Base-by-base conservation (phyloP, 805 yeast genomes). In the Pichia paraexigua region DNA sequence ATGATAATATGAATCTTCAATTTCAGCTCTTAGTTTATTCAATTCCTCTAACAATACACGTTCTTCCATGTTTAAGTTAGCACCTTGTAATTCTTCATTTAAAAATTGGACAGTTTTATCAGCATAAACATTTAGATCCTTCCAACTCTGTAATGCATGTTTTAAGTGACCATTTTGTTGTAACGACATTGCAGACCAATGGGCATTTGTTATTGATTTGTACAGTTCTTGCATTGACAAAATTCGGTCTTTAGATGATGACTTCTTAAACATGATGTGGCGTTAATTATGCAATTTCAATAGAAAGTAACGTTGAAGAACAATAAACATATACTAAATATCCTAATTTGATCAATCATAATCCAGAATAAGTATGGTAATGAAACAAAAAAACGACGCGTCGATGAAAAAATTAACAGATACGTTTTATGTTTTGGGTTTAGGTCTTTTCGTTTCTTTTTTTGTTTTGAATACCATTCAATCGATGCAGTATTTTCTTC, bases 91-190 rank as follows among this genome's bases (percentile, higher is more conserved):
- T 63, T 53, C 65, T 64, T 77, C 68, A 60, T 83, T 75, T 58
- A 85, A 57, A 49, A 63, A 53, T 21, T 82, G 87, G 43, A 83
- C 66, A 58, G 79, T 79, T 61, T 71, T 78, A 46, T 79, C 71
- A 2, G 82, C 72, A 46, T 78, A 75, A 2, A 86, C 80, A 55
- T 82, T 87, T n/a, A 86, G 66, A 2, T 81, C 71, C 56, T 81
- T 84, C 91, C 92, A 85, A 2, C 91, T 91, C 53, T 76, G 78
- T 21, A 83, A 66, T 2, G 90, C 85, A 18, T 76, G 79, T 47
- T 72, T 76, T 44, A 73, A 64, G 21, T 76, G 72, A 35, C 74
- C 71, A 20, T 71, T 69, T 53, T 84, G 84, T 59, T 85, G 90
- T 20, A 80, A 62, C 4, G 79, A 72, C 47, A 82, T 27, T 3